Evolutionary conservation across 1,284 basidiomycete genomes (phyloP).

Genomic region (Bjerkandera adusta): DNA sequence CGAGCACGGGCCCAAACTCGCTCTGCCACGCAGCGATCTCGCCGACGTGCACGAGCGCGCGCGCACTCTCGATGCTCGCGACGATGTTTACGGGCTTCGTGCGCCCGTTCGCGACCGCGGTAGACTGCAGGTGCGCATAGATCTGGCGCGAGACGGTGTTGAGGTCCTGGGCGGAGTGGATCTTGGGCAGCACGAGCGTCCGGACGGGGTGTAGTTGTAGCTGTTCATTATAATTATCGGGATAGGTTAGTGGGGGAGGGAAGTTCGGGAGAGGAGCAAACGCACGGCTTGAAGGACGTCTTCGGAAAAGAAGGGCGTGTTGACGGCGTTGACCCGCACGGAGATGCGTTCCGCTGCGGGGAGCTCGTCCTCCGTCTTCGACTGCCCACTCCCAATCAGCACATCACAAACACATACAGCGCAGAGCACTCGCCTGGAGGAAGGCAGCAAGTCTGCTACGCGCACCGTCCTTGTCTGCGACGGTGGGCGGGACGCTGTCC

Average conservation of each 20-base stretch:
- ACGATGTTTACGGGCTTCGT: conserved; percentile 55
- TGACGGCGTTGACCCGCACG: conserved; percentile 76
- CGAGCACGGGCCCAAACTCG: conserved; percentile 37
- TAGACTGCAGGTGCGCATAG: conserved; percentile 26
- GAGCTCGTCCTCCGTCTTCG: conserved; percentile 33
- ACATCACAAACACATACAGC: too few species aligned
- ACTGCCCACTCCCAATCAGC: conserved; percentile 21
- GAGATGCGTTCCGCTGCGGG: conserved; percentile 54
- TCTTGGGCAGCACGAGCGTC: conserved; percentile 77
- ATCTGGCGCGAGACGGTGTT: conserved; percentile 56
- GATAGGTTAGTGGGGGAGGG: conserved; percentile 1
- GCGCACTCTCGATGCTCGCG: conserved; percentile 80
- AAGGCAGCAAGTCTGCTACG: conserved; percentile 58
- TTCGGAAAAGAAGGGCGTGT: conserved; percentile 66
- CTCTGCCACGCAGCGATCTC: conserved; percentile 65
- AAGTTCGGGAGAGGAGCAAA: not conserved
- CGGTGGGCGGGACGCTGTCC: conserved; percentile 72
- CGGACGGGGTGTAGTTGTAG: conserved; percentile 39
- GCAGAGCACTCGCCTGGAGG: conserved; percentile 43
- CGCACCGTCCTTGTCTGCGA: conserved; percentile 60
- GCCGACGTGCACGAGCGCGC: conserved; percentile 57
- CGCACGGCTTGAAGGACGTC: conserved; percentile 70
- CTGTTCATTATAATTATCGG: conserved; percentile 13
- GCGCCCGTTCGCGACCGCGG: conserved; percentile 17
- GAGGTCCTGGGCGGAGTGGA: conserved; percentile 67